Conservation (phyloP, 2,329 filamentous ascomycete species). For the Tricladium varicosporioides region DNA sequence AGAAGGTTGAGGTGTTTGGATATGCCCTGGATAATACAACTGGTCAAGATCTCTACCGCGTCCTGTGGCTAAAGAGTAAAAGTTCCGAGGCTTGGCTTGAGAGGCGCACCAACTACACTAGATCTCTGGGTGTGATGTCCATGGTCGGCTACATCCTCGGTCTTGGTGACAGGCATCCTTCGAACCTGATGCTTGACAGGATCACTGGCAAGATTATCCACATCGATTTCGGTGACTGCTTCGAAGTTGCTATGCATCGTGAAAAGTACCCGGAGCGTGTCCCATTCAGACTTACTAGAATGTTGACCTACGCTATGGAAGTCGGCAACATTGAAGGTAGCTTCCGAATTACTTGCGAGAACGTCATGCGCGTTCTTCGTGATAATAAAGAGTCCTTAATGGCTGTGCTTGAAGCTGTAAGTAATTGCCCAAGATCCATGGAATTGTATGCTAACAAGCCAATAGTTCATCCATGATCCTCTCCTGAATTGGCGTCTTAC, state of each 20-base stretch:
- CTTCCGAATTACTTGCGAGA: slow-evolving; percentile 96
- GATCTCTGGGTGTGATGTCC: slow-evolving; percentile 98
- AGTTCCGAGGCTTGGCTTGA: slow-evolving; percentile 98
- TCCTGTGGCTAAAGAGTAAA: slow-evolving; percentile 98
- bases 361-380: slow-evolving; percentile 93
- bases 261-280: slow-evolving; percentile 98
- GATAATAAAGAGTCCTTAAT: slow-evolving; percentile 99
- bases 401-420: slow-evolving; percentile 94
- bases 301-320: slow-evolving; percentile 99
- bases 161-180: slow-evolving; percentile 93
- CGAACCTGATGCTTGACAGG: slow-evolving; percentile 95
- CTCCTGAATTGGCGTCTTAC: slow-evolving; percentile 93
- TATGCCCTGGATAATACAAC: slow-evolving; percentile 99
- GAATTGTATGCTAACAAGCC: slow-evolving; percentile 19
- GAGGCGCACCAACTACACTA: slow-evolving; percentile 96
- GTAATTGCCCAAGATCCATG: slow-evolving; percentile 38
- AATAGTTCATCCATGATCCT: slow-evolving; percentile 97
- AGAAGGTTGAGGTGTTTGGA: slow-evolving; percentile 99
- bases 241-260: slow-evolving; percentile 98
- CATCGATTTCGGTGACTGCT: slow-evolving; percentile 99
- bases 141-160: slow-evolving; percentile 99
- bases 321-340: slow-evolving; percentile 99
- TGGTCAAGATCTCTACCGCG: slow-evolving; percentile 95
- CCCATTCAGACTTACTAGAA: slow-evolving; percentile 94
- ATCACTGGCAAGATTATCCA: slow-evolving; percentile 96